Conservation (phyloP, 768 basidiomycete genomes). For the Lentinula raphanica region DNA sequence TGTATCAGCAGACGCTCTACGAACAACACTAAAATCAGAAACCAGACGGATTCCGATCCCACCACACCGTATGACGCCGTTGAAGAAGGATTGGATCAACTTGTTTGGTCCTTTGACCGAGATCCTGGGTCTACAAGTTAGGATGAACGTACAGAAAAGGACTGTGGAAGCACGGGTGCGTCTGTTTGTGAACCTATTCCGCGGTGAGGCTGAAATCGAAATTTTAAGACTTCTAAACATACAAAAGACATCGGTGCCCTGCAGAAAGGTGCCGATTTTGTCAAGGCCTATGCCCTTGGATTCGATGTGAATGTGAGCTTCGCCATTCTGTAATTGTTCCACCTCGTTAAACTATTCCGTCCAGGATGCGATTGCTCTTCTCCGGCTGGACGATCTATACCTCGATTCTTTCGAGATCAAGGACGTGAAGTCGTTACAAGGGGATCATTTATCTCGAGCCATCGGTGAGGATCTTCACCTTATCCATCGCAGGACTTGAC, state of each 20-base stretch:
- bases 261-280: slow-evolving; percentile 96
- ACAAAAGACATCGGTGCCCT: slow-evolving; percentile 90
- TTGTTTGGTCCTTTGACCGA: slow-evolving; percentile 95
- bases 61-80: slow-evolving; percentile 94
- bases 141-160: slow-evolving; percentile 91
- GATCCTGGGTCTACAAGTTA: slow-evolving; percentile 88
- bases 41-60: slow-evolving; percentile 88
- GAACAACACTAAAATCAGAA: slow-evolving; percentile 68
- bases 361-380: slow-evolving; percentile 91
- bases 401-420: slow-evolving; percentile 99
- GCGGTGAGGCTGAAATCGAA: neutral
- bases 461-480: slow-evolving; percentile 53
- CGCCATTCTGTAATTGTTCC: neutral
- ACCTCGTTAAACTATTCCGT: neutral
- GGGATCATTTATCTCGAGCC: slow-evolving; percentile 96
- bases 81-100: slow-evolving; percentile 95
- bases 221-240: slow-evolving; percentile 79
- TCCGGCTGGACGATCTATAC: slow-evolving; percentile 94
- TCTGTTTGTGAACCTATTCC: slow-evolving; percentile 8
- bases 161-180: slow-evolving; percentile 90
- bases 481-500: neutral
- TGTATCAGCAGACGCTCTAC: slow-evolving; percentile 53
- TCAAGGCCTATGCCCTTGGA: slow-evolving; percentile 90
- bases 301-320: slow-evolving; percentile 83
- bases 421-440: slow-evolving; percentile 96